These are phyloP conservation scores for Leucocoprinus birnbaumii DNA, from an alignment of 768 basidiomycete genomes.

Conservation along the genomic window DNA sequence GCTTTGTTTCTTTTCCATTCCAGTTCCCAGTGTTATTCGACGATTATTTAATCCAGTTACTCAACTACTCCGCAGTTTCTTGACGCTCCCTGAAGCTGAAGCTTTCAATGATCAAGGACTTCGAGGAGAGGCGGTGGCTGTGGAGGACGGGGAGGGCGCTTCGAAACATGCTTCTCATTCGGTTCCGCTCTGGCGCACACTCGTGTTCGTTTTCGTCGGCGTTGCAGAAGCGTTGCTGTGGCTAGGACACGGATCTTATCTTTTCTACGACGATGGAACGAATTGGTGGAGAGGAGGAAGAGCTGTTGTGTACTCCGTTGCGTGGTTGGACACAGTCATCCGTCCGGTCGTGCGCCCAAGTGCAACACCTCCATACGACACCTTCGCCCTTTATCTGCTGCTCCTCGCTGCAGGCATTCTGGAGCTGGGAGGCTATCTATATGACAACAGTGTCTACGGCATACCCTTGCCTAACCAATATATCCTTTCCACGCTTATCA, in stretches of 20 bases:
- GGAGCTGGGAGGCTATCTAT: conserved; percentile 51
- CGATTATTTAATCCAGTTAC: conserved; percentile 23
- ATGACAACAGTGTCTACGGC: conserved; percentile 42
- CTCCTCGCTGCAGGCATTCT: conserved; percentile 45
- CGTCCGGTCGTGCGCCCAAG: conserved; percentile 52
- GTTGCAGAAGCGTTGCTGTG: conserved; percentile 56
- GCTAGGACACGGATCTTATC: conserved; percentile 58
- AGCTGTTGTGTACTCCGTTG: conserved; percentile 41
- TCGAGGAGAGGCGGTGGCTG: conserved; percentile 16
- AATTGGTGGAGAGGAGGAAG: conserved; percentile 9
- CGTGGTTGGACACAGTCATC: conserved; percentile 67
- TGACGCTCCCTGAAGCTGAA: conserved; percentile 57
- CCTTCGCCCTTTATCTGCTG: conserved; percentile 54
- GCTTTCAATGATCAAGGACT: conserved; percentile 31
- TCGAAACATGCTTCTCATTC: conserved; percentile 18
- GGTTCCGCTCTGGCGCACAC: conserved; percentile 57
- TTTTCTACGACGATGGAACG: conserved; percentile 32
- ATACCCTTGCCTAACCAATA: conserved; percentile 36
- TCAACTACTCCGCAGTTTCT: conserved; percentile 35
- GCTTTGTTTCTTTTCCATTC: conserved; percentile 36
- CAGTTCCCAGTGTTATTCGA: conserved; percentile 22
- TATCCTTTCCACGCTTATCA: conserved; percentile 24
- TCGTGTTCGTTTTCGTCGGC: conserved; percentile 54
- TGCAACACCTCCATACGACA: conserved; percentile 59
- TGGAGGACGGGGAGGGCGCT: conserved; percentile 20